phyloP scores from a whole-genome alignment of 2,329 filamentous ascomycete genomes.

The Claviceps paspali region DNA sequence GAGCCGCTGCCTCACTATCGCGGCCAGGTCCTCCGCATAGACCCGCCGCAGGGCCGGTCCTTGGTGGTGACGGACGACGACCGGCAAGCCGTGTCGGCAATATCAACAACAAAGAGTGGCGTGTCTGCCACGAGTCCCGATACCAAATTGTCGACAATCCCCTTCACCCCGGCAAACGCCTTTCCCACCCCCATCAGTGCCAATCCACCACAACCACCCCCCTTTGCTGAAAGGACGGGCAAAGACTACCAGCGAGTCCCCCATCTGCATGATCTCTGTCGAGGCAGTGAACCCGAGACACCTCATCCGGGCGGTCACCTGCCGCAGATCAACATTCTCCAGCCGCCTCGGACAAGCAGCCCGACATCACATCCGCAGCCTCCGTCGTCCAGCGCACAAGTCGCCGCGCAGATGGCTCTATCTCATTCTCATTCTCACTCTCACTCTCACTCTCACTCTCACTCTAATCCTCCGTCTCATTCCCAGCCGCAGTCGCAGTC shows the following conservation, averaged over 20 bases:
- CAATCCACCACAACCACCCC: slow-evolving; percentile 25
- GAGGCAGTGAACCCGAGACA: slow-evolving; percentile 37
- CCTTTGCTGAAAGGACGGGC: slow-evolving; percentile 32
- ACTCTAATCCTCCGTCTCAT: slow-evolving; percentile 30
- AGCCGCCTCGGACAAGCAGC: slow-evolving; percentile 33
- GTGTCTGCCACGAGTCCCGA: slow-evolving; percentile 43
- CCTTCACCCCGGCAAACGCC: slow-evolving; percentile 37
- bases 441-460: slow-evolving; percentile 35
- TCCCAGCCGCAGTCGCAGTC: slow-evolving; percentile 31
- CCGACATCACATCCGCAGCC: slow-evolving; percentile 24
- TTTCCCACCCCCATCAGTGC: slow-evolving; percentile 51
- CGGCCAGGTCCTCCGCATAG: slow-evolving; percentile 45
- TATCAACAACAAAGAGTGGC: slow-evolving; percentile 39
- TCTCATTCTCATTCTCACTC: slow-evolving; percentile 36
- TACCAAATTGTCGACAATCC: slow-evolving; percentile 44
- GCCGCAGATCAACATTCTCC: slow-evolving; percentile 42
- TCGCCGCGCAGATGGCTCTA: slow-evolving; percentile 43
- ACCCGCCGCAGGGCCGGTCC: slow-evolving; percentile 44
- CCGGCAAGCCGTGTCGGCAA: slow-evolving; percentile 41
- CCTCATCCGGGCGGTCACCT: slow-evolving; percentile 34
- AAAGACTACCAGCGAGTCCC: slow-evolving; percentile 48
- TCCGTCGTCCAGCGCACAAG: slow-evolving; percentile 28
- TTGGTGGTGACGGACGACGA: slow-evolving; percentile 39
- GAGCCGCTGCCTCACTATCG: slow-evolving; percentile 45
- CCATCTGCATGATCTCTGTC: slow-evolving; percentile 42